Evolutionary conservation across 352 stramenopile species (phyloP).

Genomic region (Pythium utonaiense): DNA sequence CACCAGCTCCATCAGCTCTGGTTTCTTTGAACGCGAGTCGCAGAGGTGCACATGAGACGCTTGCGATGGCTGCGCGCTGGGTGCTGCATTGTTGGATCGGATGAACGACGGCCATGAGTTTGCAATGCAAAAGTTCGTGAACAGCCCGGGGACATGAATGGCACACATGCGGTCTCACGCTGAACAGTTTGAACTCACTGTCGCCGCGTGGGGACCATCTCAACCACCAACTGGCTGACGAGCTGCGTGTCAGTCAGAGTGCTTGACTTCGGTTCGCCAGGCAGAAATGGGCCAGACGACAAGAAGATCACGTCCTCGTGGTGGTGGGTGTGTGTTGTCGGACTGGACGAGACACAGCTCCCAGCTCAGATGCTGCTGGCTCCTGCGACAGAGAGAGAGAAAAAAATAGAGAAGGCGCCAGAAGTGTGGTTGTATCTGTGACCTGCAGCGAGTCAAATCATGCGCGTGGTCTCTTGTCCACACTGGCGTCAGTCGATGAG

Average conservation of each 20-base stretch:
- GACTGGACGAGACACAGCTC: background rate
- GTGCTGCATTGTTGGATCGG: background rate
- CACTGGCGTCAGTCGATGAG: constrained; percentile 19
- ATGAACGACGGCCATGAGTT: background rate
- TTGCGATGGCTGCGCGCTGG: background rate
- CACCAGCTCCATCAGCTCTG: no score
- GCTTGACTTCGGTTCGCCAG: background rate
- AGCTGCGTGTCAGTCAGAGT: background rate
- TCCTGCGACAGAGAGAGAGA: background rate
- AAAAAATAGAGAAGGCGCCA: background rate
- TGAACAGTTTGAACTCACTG: no score
- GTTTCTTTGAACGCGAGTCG: no score
- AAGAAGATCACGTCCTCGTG: background rate
- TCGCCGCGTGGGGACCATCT: no score
- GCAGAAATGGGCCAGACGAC: background rate
- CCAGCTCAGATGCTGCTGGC: constrained; percentile 2
- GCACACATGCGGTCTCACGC: background rate
- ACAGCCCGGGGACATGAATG: background rate
- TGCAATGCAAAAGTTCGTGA: background rate
- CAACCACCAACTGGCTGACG: background rate
- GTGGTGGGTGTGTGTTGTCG: background rate
- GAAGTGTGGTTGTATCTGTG: background rate
- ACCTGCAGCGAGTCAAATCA: no score
- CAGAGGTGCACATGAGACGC: no score
- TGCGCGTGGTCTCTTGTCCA: constrained; percentile 12